Evolutionary conservation across 2,329 filamentous ascomycete genomes (phyloP), one percentile per base, ranked within the genome.

Genomic region (Trichoderma koningii): DNA sequence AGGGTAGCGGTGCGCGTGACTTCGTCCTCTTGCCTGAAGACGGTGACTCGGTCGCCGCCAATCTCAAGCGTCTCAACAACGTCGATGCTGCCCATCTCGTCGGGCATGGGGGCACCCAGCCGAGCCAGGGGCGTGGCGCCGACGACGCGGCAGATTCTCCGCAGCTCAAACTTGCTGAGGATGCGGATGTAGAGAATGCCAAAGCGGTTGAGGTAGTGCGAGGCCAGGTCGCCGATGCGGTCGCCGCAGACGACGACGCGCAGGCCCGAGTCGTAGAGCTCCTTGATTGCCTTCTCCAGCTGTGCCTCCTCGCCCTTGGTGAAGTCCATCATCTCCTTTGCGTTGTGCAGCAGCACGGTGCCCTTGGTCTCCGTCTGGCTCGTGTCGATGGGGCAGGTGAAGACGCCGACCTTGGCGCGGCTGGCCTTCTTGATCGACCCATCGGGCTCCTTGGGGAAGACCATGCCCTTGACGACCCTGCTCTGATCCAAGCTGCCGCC

Each of bases 361-460:
- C 96, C 96, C 85, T 99, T 99, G 73, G 95, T 99, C 82, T 99
- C 95, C 47, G 96, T 99, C 82, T 97, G 93, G 74, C 89, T 93
- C 77, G 86, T 93, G 77, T 99, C 95, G 78, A 99, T 93, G 45
- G 95, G 90, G 80, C 95, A 99, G 71, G 93, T 95, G 84, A 90
- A 99, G 66, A 99, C 94, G 69, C 90, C 95, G 69, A 99, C 95
- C 86, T 97, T 98, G 74, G 95, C 94, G 80, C 92, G 95, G 71
- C 80, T 83, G 38, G 90, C 93, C 83, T 96, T 96, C 85, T 97
- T 98, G 76, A 97, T 82, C 17, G 85, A 85, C 72, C 94, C 93
- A 75, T 97, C 90, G n/a, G 95, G 95, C 79, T 97, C 91, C 76
- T 96, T 90, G 73, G 92, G 89, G 76, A 99, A 98, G 60, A 99